Base-by-base conservation (phyloP, 495 filamentous ascomycete genomes). In the Xylaria bambusicola region DNA sequence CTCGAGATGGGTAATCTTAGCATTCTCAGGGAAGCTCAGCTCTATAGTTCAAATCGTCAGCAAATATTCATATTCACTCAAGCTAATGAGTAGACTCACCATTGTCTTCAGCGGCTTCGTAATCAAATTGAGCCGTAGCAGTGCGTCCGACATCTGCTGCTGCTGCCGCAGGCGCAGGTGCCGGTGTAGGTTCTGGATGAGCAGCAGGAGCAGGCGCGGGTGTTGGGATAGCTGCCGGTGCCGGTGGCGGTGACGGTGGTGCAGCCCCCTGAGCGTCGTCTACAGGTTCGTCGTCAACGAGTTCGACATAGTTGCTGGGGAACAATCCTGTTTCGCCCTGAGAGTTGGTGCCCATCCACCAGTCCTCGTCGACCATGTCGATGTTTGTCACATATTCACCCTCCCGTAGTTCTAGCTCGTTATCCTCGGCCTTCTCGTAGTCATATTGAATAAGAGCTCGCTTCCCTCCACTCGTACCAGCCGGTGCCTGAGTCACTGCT, bases 41-140 rank as follows among this genome's bases (percentile, higher is more conserved):
- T 99, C 78, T 81, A 46, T n/a, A 29, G 26, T 26, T 13, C 20
- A 20, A n/a, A 9, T 49, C 40, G 61, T 71, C 62, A 73, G 67
- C 31, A 52, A 47, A 18, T n/a, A 20, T 38, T 13, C 35, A 15
- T 12, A 46, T 26, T 6, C 21, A 21, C 4, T 27, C 12, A 1
- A 12, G 17, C 41, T 8, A 12, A 12, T 42, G 29, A 4, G 5
- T 21, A 33, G 41, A 40, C 77, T 64, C 69, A 81, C 78, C 94
- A 66, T 99, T 99, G 58, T 96, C 95, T 71, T 99, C 94, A 0
- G 92, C 92, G 33, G 94, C 94, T 69, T 97, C 93, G 61, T 99
- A 99, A 64, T 99, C 94, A 72, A 96, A 99, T 48, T 93, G 75
- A 8, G 94, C 94, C 10, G 83, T 90, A 4, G 94, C 95, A 20